Conservation (phyloP, 176 grass and related monocot genomes). For the Ensete ventricosum region DNA sequence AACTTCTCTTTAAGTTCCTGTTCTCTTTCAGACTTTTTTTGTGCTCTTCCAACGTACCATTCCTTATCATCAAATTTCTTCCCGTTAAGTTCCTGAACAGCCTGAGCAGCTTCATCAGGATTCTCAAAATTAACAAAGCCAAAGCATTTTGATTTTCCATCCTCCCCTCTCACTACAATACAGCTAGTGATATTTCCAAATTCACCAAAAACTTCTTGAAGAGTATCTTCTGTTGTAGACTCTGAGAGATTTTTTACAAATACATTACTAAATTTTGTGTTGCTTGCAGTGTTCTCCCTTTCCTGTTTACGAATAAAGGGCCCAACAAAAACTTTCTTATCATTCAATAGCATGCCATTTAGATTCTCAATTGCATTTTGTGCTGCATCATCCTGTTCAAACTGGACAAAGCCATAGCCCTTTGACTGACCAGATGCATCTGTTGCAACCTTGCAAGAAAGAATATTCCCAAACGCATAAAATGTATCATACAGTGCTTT, state of each 20-base stretch:
- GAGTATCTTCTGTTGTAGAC: constrained; percentile 57
- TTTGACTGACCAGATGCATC: constrained; percentile 77
- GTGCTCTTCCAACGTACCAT: constrained; percentile 88
- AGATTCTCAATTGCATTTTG: constrained; percentile 67
- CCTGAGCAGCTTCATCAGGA: constrained; percentile 53
- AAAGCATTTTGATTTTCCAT: constrained; percentile 94
- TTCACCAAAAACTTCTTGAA: constrained; percentile 69
- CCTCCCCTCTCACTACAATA: constrained; percentile 69
- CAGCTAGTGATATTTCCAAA: constrained; percentile 79
- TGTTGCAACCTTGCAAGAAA: constrained; percentile 88
- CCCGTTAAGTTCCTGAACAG: constrained; percentile 79
- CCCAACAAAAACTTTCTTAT: constrained; percentile 82
- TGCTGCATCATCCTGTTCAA: constrained; percentile 76
- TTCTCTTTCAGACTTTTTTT: constrained; percentile 93
- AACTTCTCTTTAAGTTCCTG: constrained; percentile 74
- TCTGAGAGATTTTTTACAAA: constrained; percentile 92
- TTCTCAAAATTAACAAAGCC: constrained; percentile 93
- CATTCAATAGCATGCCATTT: constrained; percentile 79
- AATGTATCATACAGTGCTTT: constrained; percentile 69
- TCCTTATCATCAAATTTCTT: constrained; percentile 75
- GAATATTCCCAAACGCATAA: constrained; percentile 65
- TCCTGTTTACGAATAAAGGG: constrained; percentile 86
- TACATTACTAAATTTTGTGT: constrained; percentile 73
- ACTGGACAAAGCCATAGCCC: constrained; percentile 95
- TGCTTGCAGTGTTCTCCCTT: constrained; percentile 44